Evolutionary conservation across 2,329 filamentous ascomycete genomes (phyloP).

Genomic region (Chaetomium sp.): DNA sequence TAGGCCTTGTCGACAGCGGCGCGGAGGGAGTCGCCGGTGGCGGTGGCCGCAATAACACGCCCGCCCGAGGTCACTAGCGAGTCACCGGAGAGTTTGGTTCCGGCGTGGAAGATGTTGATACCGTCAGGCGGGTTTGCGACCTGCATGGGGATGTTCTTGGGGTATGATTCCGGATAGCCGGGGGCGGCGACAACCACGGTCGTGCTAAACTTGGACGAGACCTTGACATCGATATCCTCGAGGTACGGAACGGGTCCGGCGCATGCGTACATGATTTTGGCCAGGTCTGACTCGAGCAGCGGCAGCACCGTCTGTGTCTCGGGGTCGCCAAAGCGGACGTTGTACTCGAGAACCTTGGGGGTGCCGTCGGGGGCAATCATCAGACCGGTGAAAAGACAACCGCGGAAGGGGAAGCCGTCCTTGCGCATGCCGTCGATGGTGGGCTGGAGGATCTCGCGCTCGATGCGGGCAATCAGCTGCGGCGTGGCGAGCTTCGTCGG

Average conservation of each 20-base stretch:
- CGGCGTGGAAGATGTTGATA: slow-evolving; percentile 88
- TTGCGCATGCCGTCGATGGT: slow-evolving; percentile 85
- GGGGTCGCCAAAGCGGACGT: slow-evolving; percentile 88
- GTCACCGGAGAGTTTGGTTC: slow-evolving; percentile 67
- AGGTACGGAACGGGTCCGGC: slow-evolving; percentile 66
- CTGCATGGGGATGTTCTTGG: slow-evolving; percentile 69
- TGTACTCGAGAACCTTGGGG: slow-evolving; percentile 87
- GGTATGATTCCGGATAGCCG: slow-evolving; percentile 85
- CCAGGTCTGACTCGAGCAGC: slow-evolving; percentile 82
- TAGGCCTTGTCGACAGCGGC: slow-evolving; percentile 89
- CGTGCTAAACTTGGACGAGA: slow-evolving; percentile 73
- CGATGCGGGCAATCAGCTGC: slow-evolving; percentile 74
- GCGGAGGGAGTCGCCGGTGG: slow-evolving; percentile 70
- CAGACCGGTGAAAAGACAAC: slow-evolving; percentile 83
- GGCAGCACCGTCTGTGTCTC: slow-evolving; percentile 87
- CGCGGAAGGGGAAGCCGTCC: slow-evolving; percentile 73
- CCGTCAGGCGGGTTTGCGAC: slow-evolving; percentile 50
- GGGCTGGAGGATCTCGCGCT: slow-evolving; percentile 81
- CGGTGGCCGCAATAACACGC: slow-evolving; percentile 90
- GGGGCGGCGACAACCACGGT: slow-evolving; percentile 93
- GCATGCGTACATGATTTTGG: slow-evolving; percentile 85
- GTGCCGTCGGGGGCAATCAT: slow-evolving; percentile 80
- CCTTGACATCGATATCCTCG: slow-evolving; percentile 66
- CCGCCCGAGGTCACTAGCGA: slow-evolving; percentile 79
- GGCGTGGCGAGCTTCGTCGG: slow-evolving; percentile 79